Evolutionary conservation across 306 rosid species (phyloP).

Genomic region (barrel medic (Medicago truncatula)): MtrunA17r5.0-ANR NC_053046.1:15495501-15496000

Average conservation of each 20-base stretch:
- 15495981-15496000: not conserved
- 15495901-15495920: too few relatives aligned
- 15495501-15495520: not conserved
- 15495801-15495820: conserved; percentile 28
- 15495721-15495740: conserved; percentile 95
- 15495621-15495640: conserved; percentile 28
- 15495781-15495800: conserved; percentile 22
- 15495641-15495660: conserved; percentile 12
- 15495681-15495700: conserved; percentile 41
- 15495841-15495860: too few relatives aligned
- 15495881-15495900: too few relatives aligned
- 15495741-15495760: conserved; percentile 90
- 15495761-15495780: conserved; percentile 64
- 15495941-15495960: too few relatives aligned
- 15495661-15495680: conserved; percentile 23
- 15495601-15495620: conserved; percentile 16
- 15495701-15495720: conserved; percentile 99
- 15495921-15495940: too few relatives aligned
- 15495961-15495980: too few relatives aligned
- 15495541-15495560: conserved; percentile 1
- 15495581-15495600: conserved; percentile 23
- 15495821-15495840: not conserved
- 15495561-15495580: not conserved
- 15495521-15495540: conserved; percentile 18
- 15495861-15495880: too few relatives aligned